Base-by-base conservation (phyloP, 2,329 filamentous ascomycete genomes). In the Nothophaeocryptopus gaeumannii region DNA sequence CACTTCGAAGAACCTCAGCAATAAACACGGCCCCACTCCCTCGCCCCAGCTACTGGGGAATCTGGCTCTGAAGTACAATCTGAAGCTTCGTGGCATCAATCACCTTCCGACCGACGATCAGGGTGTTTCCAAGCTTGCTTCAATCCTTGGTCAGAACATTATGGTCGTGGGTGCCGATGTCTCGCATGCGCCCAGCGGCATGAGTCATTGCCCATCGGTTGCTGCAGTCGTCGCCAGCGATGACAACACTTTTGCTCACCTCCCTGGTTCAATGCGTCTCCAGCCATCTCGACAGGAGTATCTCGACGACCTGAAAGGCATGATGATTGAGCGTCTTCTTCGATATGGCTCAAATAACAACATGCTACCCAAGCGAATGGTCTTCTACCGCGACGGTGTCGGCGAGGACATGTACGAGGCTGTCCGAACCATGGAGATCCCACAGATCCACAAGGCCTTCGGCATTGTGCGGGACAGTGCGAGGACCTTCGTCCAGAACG, bases 161-260 rank as follows among this genome's bases (percentile, higher is more conserved):
- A 67, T 75, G 50, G 53, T 75, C 7, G 54, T 75, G 5, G 73
- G 73, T 0, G 68, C 68, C 0, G 75, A 78, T 51, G 68, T 75
- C 1, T 70, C 69, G 0, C 74, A 78, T 53, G 20, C 20, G 20
- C 70, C 73, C 0, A 58, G 59, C 1, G 29, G 47, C 1, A 58
- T 51, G 1, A 61, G 58, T 1, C 20, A 26, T 26, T 26, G 20
- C 20, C 72, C 72, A 0, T 73, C 70, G 0, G 67, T 76, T 10
- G 71, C 72, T 1, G 66, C 66, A 2, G 58, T 75, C 2, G 73
- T 75, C 8, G 72, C 67, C 5, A 72, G 67, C 31, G 51, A 67
- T 5, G 70, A 74, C 40, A 14, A 47, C 0, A 14, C 52, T 1
- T 66, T 61, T 11, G 58, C 56, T 0, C 63, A 63, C 11, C 75